Percentiles rank a stretch among this genome's conserved stretches.
These are phyloP conservation scores for Microascus cirrosus DNA, from an alignment of 2,329 filamentous ascomycete species.

Conservation along the genomic window DNA sequence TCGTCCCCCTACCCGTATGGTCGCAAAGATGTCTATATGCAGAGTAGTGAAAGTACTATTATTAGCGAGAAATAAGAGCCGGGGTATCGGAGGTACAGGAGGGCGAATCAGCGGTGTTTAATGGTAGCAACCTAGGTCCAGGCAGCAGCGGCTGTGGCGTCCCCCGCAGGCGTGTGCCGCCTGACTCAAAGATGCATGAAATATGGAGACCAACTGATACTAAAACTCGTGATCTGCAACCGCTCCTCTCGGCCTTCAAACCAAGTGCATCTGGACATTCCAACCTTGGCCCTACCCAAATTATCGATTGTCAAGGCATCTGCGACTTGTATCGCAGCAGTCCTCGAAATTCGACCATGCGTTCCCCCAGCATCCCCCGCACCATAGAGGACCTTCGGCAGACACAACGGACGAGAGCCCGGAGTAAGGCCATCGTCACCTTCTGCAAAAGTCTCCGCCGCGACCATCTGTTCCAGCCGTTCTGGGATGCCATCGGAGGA, in stretches of 20 bases:
- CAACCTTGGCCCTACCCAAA: background rate
- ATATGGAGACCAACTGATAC: background rate
- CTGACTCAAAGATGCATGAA: background rate
- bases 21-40: background rate
- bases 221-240: background rate
- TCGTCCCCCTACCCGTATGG: background rate
- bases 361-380: background rate
- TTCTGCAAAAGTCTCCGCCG: slow-evolving; percentile 13
- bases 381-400: slow-evolving; percentile 7
- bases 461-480: slow-evolving; percentile 9
- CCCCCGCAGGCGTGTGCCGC: background rate
- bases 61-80: no score
- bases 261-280: background rate
- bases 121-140: background rate
- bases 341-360: background rate
- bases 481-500: slow-evolving; percentile 12
- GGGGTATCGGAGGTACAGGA: no score
- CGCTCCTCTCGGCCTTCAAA: background rate
- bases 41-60: background rate
- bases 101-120: background rate
- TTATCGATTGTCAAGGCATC: background rate
- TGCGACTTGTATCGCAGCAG: background rate
- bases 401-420: slow-evolving; percentile 8
- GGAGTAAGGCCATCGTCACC: slow-evolving; percentile 9
- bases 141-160: background rate